Evolutionary conservation across 208 protist genomes (phyloP).

Genomic region (Trypanosoma theileri): DNA sequence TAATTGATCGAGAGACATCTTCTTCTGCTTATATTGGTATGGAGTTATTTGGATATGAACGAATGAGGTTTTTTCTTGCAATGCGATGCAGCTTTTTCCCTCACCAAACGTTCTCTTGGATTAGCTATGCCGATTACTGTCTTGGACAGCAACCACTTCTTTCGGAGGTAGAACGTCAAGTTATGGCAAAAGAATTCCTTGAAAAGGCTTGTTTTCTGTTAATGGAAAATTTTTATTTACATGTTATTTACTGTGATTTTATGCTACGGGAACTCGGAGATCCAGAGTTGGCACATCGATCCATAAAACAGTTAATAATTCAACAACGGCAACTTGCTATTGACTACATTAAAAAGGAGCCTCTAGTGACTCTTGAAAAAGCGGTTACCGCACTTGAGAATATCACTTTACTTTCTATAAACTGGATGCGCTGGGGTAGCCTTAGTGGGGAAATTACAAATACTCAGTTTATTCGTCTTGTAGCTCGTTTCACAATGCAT

Average conservation of each 20-base stretch:
- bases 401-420: conserved; percentile 64
- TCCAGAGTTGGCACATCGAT: conserved; percentile 27
- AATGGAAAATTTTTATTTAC: conserved; percentile 25
- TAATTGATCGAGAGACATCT: conserved; percentile 45
- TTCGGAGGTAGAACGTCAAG: conserved; percentile 23
- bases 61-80: conserved; percentile 46
- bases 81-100: conserved; percentile 67
- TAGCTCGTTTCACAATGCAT: conserved; percentile 84
- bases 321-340: conserved; percentile 42
- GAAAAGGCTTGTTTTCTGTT: conserved; percentile 32
- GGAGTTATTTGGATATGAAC: conserved; percentile 53
- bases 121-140: conserved; percentile 29
- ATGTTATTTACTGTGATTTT: conserved; percentile 29
- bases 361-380: background rate
- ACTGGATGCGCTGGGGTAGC: conserved; percentile 80
- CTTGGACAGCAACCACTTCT: conserved; percentile 29
- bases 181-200: conserved; percentile 20
- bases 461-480: conserved; percentile 47
- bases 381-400: conserved; percentile 50
- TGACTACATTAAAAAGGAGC: conserved; percentile 39
- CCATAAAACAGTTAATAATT: conserved; percentile 42
- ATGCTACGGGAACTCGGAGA: conserved; percentile 29
- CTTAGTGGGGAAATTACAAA: conserved; percentile 32
- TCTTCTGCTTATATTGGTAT: conserved; percentile 38
- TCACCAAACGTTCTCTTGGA: conserved; percentile 53